These are phyloP conservation scores for Lentinula raphanica DNA, from an alignment of 768 basidiomycete species.

Conservation along the genomic window DNA sequence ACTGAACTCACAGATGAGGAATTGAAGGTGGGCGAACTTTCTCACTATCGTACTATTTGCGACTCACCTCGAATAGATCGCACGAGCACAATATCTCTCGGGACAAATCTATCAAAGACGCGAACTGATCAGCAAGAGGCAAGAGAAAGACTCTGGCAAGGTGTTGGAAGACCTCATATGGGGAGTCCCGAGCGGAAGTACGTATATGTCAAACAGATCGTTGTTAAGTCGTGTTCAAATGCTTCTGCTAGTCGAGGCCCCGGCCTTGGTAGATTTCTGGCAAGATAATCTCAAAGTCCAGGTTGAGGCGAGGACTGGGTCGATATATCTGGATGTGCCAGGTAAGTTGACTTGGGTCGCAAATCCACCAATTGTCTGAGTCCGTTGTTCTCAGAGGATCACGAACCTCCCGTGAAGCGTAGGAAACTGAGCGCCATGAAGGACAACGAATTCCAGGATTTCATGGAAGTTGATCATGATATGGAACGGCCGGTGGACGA, in stretches of 20 bases:
- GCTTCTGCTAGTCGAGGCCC: constrained; percentile 50
- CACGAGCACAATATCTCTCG: constrained; percentile 63
- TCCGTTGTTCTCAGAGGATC: constrained; percentile 27
- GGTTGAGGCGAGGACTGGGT: constrained; percentile 54
- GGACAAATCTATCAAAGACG: constrained; percentile 51
- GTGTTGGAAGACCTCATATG: constrained; percentile 62
- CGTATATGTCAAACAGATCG: constrained; percentile 17
- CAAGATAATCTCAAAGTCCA: constrained; percentile 64
- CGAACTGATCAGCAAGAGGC: constrained; percentile 45
- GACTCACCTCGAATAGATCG: constrained; percentile 32
- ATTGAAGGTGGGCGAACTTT: constrained; percentile 46
- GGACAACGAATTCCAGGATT: constrained; percentile 5
- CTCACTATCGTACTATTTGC: neutral
- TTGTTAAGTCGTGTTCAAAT: neutral
- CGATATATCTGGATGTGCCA: constrained; percentile 31
- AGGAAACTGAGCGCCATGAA: constrained; percentile 17
- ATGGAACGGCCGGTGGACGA: neutral
- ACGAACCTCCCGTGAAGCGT: constrained; percentile 43
- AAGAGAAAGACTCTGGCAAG: constrained; percentile 49
- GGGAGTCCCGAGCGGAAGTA: constrained; percentile 61
- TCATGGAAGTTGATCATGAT: constrained; percentile 8
- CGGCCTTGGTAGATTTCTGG: constrained; percentile 71
- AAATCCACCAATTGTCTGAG: neutral
- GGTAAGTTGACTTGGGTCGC: constrained; percentile 19
- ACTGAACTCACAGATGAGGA: constrained; percentile 83